Evolutionary conservation across 2,329 filamentous ascomycete species (phyloP).

Genomic region (Curvularia verruculosa): DNA sequence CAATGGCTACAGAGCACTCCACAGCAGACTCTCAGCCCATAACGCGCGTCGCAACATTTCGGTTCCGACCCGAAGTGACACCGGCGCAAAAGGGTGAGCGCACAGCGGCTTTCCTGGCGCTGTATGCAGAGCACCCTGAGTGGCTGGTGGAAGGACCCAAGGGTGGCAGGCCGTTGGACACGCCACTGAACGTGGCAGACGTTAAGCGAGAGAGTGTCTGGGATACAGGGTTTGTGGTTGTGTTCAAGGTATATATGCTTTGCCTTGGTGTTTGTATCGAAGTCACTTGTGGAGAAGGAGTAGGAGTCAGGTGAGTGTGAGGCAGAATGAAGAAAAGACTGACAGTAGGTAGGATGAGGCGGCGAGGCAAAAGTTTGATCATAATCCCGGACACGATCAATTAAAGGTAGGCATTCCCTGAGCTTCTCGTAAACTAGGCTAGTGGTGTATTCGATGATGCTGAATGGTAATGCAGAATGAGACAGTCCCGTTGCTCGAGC

Average conservation of each 20-base stretch:
- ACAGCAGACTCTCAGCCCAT: conserved; percentile 11
- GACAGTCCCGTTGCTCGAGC: conserved; percentile 34
- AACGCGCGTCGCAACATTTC: conserved; percentile 34
- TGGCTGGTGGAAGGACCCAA: conserved; percentile 22
- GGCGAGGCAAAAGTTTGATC: conserved; percentile 31
- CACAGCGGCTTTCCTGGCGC: conserved; percentile 29
- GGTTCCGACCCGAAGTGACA: conserved; percentile 24
- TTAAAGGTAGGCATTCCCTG: conserved; percentile 29
- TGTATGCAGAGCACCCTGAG: conserved; percentile 29
- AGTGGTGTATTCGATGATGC: neutral
- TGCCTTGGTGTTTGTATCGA: too few relatives aligned
- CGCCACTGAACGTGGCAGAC: conserved; percentile 28
- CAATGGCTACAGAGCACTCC: neutral
- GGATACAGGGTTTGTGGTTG: conserved; percentile 37
- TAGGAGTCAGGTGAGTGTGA: too few relatives aligned
- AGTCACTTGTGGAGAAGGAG: too few relatives aligned
- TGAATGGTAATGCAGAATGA: conserved; percentile 21
- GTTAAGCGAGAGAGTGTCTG: conserved; percentile 31
- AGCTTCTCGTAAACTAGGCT: neutral
- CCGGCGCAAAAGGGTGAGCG: conserved; percentile 29
- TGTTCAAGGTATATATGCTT: conserved; percentile 30
- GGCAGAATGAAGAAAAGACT: neutral
- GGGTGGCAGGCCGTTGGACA: conserved; percentile 31
- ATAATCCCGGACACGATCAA: conserved; percentile 29
- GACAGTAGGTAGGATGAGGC: conserved; percentile 21